A percentile compares a stretch with the other conserved stretches of the same genome.
phyloP scores from a whole-genome alignment of 768 basidiomycete species.

The Serendipita sp. region DNA sequence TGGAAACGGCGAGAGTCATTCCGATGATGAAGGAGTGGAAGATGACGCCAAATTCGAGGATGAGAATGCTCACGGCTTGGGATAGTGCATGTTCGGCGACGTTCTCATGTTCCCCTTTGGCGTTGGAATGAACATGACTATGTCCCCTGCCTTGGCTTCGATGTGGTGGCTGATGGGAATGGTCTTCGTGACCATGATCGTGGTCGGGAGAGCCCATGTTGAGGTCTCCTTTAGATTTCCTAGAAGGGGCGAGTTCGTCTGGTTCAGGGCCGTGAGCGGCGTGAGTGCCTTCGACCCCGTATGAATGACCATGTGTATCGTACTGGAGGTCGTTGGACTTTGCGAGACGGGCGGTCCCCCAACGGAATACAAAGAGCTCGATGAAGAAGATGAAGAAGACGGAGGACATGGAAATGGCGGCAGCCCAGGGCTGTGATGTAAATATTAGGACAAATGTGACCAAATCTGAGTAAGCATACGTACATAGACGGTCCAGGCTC shows the following conservation, averaged over 20 bases:
- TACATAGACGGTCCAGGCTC: constrained; percentile 63
- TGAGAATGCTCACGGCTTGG: constrained; percentile 74
- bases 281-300: constrained; percentile 35
- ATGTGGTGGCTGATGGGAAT: not conserved
- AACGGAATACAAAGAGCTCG: constrained; percentile 76
- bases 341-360: constrained; percentile 59
- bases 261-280: constrained; percentile 56
- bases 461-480: constrained; percentile 17
- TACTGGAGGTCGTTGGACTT: not conserved
- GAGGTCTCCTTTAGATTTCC: not conserved
- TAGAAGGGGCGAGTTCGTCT: not conserved
- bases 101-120: constrained; percentile 17
- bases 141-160: not conserved
- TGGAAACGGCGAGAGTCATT: constrained; percentile 79
- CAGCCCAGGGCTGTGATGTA: constrained; percentile 52
- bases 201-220: not conserved
- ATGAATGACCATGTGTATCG: constrained; percentile 39
- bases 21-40: constrained; percentile 77
- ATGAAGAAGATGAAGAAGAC: constrained; percentile 73
- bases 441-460: constrained; percentile 9
- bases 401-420: constrained; percentile 65
- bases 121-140: not conserved
- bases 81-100: constrained; percentile 31
- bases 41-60: constrained; percentile 87
- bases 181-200: not conserved